Percentiles rank a stretch among this genome's conserved stretches.
These are phyloP conservation scores for Trichophaea hybrida DNA, from an alignment of 2,329 filamentous ascomycete species.

Conservation along the genomic window DNA sequence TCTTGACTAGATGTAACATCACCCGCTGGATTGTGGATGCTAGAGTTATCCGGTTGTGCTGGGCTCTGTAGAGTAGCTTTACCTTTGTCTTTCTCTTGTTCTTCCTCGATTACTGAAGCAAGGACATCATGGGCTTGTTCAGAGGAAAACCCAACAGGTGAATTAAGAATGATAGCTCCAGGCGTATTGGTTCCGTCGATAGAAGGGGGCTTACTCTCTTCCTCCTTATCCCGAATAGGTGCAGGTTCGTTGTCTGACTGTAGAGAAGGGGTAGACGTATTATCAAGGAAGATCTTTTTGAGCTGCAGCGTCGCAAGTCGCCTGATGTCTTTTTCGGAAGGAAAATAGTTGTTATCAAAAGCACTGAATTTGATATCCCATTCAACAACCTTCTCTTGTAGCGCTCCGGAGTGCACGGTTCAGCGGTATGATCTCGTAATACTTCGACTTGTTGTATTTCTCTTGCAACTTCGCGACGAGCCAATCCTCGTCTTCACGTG, in stretches of 20 bases:
- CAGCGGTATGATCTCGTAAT: conserved; percentile 91
- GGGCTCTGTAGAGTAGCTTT: conserved; percentile 5
- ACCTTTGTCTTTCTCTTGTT: conserved; percentile 32
- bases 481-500: conserved; percentile 65
- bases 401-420: conserved; percentile 79
- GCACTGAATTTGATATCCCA: conserved; percentile 86
- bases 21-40: conserved; percentile 12
- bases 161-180: conserved; percentile 27
- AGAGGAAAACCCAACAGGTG: conserved; percentile 35
- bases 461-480: conserved; percentile 69
- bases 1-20: conserved; percentile 20
- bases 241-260: conserved; percentile 52
- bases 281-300: conserved; percentile 87
- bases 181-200: conserved; percentile 28
- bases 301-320: conserved; percentile 82
- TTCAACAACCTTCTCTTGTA: conserved; percentile 81
- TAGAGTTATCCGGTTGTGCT: conserved; percentile 11
- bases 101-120: conserved; percentile 50
- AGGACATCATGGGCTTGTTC: conserved; percentile 52
- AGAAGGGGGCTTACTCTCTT: conserved; percentile 27
- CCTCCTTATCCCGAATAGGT: conserved; percentile 35
- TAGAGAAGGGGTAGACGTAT: conserved; percentile 51
- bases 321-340: conserved; percentile 87
- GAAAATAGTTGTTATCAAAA: conserved; percentile 86
- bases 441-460: conserved; percentile 83